These are phyloP conservation scores for Cryptosporidium canis DNA, from an alignment of 169 alveolate genomes.

Conservation along the genomic window DNA sequence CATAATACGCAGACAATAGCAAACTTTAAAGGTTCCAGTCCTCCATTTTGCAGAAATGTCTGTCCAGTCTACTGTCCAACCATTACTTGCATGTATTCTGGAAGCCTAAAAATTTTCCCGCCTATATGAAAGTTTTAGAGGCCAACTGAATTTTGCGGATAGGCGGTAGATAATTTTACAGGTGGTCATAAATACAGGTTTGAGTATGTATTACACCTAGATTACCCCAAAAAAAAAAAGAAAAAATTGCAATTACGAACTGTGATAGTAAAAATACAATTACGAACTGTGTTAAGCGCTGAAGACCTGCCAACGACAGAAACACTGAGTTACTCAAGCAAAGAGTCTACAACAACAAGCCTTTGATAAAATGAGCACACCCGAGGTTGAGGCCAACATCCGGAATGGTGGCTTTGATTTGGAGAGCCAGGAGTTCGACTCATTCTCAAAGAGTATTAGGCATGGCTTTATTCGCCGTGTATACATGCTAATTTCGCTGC, in stretches of 20 bases:
- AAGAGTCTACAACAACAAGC: too few relatives aligned
- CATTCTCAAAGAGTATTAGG: conserved; percentile 6
- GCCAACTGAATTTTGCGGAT: not conserved
- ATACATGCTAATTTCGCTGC: conserved; percentile 4
- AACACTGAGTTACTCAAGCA: too few relatives aligned
- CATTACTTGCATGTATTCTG: not conserved
- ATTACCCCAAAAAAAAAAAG: not conserved
- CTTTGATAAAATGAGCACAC: too few relatives aligned
- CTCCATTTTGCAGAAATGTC: too few relatives aligned
- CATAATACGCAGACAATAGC: too few relatives aligned
- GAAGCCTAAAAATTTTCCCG: not conserved
- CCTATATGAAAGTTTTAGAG: not conserved
- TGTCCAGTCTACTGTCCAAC: not conserved
- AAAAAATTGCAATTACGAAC: not conserved
- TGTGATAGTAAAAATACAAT: too few relatives aligned
- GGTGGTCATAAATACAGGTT: not conserved
- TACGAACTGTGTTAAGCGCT: too few relatives aligned
- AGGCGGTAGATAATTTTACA: not conserved
- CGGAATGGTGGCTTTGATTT: not conserved
- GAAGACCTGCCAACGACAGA: too few relatives aligned
- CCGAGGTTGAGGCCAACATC: not conserved
- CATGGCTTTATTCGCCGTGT: conserved; percentile 65
- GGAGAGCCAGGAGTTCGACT: conserved; percentile 39
- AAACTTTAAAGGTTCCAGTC: too few relatives aligned
- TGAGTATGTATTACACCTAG: not conserved